phyloP scores from a whole-genome alignment of 306 rosid genomes.

The Benincasa hispida region DNA sequence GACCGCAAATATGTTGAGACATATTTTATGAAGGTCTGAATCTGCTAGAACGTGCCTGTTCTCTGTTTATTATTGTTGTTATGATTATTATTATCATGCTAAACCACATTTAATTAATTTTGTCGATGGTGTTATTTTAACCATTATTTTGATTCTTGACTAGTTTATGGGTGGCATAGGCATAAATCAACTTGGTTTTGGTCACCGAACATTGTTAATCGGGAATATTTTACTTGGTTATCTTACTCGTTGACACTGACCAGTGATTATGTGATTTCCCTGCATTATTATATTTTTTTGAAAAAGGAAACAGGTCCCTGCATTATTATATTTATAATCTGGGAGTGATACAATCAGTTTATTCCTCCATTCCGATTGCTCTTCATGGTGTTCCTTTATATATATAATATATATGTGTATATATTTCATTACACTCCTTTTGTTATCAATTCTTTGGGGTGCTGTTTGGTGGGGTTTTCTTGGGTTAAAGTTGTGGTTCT shows the following conservation, averaged over 20 bases:
- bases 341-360: background rate
- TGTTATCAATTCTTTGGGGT: background rate
- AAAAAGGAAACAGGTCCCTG: too few relatives aligned
- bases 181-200: background rate
- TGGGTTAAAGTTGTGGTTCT: background rate
- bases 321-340: background rate
- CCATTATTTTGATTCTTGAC: background rate
- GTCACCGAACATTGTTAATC: background rate
- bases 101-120: background rate
- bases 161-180: background rate
- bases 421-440: background rate
- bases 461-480: background rate
- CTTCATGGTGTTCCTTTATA: background rate
- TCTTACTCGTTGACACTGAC: background rate
- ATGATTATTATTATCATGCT: background rate
- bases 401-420: background rate
- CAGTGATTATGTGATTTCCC: background rate
- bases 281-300: background rate
- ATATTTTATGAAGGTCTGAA: constrained; percentile 73
- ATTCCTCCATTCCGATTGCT: background rate
- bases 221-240: background rate
- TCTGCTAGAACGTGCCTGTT: constrained; percentile 12
- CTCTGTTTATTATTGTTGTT: background rate
- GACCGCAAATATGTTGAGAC: constrained; percentile 97
- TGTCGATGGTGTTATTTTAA: background rate